A percentile compares a stretch with the other conserved stretches of the same genome.
Evolutionary conservation across 805 yeast genomes (phyloP).

Genomic region (Cyberlindnera misumaiensis): DNA sequence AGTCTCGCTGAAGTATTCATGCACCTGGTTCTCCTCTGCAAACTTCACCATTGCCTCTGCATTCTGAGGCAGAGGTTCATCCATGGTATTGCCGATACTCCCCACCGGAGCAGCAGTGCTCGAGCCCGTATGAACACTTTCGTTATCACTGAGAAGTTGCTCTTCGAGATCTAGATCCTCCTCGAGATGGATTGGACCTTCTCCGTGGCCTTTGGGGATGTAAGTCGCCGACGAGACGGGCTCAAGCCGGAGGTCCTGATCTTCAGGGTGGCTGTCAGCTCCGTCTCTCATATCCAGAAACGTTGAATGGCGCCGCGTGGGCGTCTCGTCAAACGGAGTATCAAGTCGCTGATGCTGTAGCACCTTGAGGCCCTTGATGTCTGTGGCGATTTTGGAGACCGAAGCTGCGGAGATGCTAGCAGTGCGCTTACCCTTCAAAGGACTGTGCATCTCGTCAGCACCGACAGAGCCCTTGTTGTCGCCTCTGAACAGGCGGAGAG

Average conservation of each 20-base stretch:
- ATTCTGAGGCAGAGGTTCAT: background rate
- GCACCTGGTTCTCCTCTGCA: constrained; percentile 8
- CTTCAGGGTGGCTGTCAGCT: background rate
- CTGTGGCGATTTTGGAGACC: constrained; percentile 1
- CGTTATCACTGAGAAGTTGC: constrained; percentile 1
- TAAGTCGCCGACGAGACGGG: constrained; percentile 68
- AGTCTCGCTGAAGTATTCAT: constrained; percentile 11
- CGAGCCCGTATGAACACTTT: constrained; percentile 3
- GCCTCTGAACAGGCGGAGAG: constrained; percentile 44
- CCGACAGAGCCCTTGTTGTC: constrained; percentile 21
- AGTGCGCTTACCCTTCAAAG: constrained; percentile 2
- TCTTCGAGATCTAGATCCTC: constrained; percentile 10
- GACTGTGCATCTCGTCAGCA: constrained; percentile 4
- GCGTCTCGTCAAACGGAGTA: constrained; percentile 7
- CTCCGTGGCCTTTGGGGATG: constrained; percentile 54
- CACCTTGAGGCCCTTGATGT: constrained; percentile 8
- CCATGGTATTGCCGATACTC: background rate
- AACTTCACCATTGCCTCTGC: constrained; percentile 8
- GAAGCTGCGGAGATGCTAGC: constrained; percentile 7
- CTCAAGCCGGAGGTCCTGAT: constrained; percentile 29
- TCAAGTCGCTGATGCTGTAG: constrained; percentile 7
- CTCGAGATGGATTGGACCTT: constrained; percentile 6
- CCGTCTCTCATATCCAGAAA: background rate
- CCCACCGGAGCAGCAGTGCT: background rate
- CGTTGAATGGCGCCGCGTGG: background rate